Conservation (phyloP, 257 asterid genomes). For the Solanum ossicruentum region DNA sequence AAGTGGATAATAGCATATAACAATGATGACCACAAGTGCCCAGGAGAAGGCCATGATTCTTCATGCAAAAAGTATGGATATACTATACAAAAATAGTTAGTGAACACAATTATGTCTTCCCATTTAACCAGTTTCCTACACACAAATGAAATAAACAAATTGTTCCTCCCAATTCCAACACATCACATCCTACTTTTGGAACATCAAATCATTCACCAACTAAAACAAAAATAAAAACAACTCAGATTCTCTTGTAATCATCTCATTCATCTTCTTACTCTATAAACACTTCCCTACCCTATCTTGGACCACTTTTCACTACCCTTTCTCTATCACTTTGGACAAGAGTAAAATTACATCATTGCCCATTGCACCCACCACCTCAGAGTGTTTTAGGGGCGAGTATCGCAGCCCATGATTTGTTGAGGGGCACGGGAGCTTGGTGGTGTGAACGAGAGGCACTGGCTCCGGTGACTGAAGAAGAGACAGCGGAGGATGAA, state of each 20-base stretch:
- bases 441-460: conserved; percentile 13
- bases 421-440: conserved; percentile 19
- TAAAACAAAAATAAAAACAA: too few species aligned
- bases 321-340: not conserved
- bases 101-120: not conserved
- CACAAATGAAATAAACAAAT: not conserved
- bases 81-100: not conserved
- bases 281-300: conserved; percentile 7
- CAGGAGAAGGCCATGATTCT: not conserved
- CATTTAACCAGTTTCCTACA: not conserved
- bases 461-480: conserved; percentile 16
- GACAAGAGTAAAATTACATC: not conserved
- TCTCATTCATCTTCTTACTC: conserved; percentile 3
- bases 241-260: not conserved
- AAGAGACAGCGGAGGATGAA: not conserved
- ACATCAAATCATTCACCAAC: conserved; percentile 6
- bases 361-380: conserved; percentile 15
- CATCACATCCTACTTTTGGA: conserved; percentile 4
- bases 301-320: conserved; percentile 12
- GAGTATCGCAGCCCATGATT: conserved; percentile 49
- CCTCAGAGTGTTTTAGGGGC: conserved; percentile 20
- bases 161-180: conserved; percentile 16
- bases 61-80: not conserved
- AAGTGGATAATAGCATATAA: not conserved
- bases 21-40: not conserved